Evolutionary conservation across 805 yeast genomes (phyloP).

Genomic region (Cyberlindnera mrakii): DNA sequence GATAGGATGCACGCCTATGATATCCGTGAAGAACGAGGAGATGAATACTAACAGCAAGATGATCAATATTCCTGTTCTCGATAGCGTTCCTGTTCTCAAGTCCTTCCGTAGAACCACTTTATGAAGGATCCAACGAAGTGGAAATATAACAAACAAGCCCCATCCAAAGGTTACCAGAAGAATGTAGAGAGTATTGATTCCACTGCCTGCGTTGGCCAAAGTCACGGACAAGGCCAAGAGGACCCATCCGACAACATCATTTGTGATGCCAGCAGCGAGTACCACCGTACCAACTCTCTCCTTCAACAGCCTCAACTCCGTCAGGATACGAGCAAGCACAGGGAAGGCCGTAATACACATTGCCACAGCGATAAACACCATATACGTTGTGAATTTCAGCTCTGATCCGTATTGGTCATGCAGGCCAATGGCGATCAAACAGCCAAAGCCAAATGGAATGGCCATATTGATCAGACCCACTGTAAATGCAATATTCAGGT

Average conservation of each 20-base stretch:
- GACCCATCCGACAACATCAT: conserved; percentile 80
- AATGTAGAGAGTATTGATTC: conserved; percentile 65
- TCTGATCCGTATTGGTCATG: conserved; percentile 25
- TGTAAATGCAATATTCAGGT: conserved; percentile 52
- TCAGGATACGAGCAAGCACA: conserved; percentile 70
- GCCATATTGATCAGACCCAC: conserved; percentile 73
- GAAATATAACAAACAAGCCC: conserved; percentile 55
- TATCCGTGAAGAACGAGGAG: conserved; percentile 75
- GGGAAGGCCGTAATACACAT: conserved; percentile 85
- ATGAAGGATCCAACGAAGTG: conserved; percentile 44
- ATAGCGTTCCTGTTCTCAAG: conserved; percentile 53
- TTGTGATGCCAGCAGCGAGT: conserved; percentile 77
- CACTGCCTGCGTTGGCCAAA: conserved; percentile 65
- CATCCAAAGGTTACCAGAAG: conserved; percentile 62
- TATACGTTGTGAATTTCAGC: conserved; percentile 62
- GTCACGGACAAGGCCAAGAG: conserved; percentile 71
- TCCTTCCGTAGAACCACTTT: conserved; percentile 43
- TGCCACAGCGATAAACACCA: conserved; percentile 80
- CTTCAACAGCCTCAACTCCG: conserved; percentile 63
- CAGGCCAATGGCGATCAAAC: conserved; percentile 62
- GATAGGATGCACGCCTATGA: conserved; percentile 81
- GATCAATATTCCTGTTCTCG: conserved; percentile 52
- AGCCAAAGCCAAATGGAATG: conserved; percentile 76
- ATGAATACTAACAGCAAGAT: conserved; percentile 51
- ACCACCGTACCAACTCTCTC: conserved; percentile 70